A percentile compares a stretch with the other conserved stretches of the same genome.
phyloP scores from a whole-genome alignment of 1,139 yeast species.

The Suhomyces choctaworum region DNA sequence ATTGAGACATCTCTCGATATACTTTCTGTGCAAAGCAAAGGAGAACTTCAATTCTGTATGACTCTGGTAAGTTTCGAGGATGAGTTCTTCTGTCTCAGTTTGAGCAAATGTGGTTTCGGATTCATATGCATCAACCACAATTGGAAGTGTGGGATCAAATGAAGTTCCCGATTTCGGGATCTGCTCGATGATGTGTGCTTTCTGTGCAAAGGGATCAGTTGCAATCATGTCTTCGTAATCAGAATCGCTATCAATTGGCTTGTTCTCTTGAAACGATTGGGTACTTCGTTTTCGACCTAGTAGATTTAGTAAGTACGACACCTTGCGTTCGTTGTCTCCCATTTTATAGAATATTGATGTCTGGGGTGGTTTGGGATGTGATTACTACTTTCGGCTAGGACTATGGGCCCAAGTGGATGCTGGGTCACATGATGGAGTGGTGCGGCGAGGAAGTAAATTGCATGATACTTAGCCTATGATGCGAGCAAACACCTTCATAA shows the following conservation, averaged over 20 bases:
- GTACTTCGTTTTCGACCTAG: constrained; percentile 13
- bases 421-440: not conserved
- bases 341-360: constrained; percentile 2
- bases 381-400: constrained; percentile 3
- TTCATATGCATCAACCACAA: constrained; percentile 13
- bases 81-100: constrained; percentile 15
- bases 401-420: constrained; percentile 5
- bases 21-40: constrained; percentile 18
- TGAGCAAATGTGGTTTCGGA: constrained; percentile 17
- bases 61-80: constrained; percentile 14
- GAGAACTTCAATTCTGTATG: constrained; percentile 12
- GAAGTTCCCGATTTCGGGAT: constrained; percentile 3
- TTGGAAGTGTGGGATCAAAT: constrained; percentile 8
- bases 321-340: constrained; percentile 11
- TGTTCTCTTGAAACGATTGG: not conserved
- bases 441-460: not conserved
- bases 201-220: constrained; percentile 7
- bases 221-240: constrained; percentile 16
- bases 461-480: not conserved
- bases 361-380: not conserved
- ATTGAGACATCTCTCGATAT: constrained; percentile 31
- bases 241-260: constrained; percentile 6
- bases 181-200: constrained; percentile 3
- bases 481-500: not conserved
- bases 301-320: constrained; percentile 16